These are phyloP conservation scores for Pilasporangium apinafurcum DNA, from an alignment of 352 stramenopile species.

Conservation along the genomic window DNA sequence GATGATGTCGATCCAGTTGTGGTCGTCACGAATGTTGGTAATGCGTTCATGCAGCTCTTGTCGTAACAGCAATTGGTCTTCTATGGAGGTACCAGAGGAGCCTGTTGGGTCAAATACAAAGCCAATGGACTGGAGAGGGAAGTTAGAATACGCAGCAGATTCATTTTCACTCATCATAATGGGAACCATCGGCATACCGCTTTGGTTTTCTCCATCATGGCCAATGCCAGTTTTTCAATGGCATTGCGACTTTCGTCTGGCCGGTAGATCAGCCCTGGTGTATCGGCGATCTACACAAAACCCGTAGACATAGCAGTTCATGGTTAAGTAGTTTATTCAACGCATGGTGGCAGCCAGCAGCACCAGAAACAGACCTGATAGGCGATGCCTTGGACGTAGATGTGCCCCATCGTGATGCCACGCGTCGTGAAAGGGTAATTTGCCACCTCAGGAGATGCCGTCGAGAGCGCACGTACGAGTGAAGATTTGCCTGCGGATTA, in stretches of 20 bases:
- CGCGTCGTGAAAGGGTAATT: constrained; percentile 88
- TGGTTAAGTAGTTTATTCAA: neutral
- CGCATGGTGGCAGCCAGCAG: neutral
- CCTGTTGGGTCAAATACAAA: constrained; percentile 83
- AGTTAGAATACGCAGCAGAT: constrained; percentile 2
- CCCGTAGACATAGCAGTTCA: constrained; percentile 2
- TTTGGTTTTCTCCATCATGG: constrained; percentile 75
- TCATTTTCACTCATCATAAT: neutral
- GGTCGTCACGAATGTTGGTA: constrained; percentile 20
- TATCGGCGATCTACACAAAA: constrained; percentile 71
- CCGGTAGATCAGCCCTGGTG: constrained; percentile 60
- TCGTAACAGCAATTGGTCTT: constrained; percentile 59
- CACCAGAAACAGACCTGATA: constrained; percentile 44
- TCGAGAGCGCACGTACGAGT: constrained; percentile 72
- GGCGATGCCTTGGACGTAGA: constrained; percentile 76
- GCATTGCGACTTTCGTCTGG: constrained; percentile 57
- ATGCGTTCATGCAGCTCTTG: constrained; percentile 65
- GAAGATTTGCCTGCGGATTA: constrained; percentile 67
- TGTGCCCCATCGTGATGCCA: constrained; percentile 84
- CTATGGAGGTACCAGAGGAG: constrained; percentile 48
- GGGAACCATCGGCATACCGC: constrained; percentile 18
- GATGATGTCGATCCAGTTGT: constrained; percentile 82
- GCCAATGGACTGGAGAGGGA: constrained; percentile 49
- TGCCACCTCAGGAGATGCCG: constrained; percentile 75
- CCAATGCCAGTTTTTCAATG: constrained; percentile 66